Evolutionary conservation across 2,329 filamentous ascomycete genomes (phyloP).

Genomic region (Chaetomium sp.): DNA sequence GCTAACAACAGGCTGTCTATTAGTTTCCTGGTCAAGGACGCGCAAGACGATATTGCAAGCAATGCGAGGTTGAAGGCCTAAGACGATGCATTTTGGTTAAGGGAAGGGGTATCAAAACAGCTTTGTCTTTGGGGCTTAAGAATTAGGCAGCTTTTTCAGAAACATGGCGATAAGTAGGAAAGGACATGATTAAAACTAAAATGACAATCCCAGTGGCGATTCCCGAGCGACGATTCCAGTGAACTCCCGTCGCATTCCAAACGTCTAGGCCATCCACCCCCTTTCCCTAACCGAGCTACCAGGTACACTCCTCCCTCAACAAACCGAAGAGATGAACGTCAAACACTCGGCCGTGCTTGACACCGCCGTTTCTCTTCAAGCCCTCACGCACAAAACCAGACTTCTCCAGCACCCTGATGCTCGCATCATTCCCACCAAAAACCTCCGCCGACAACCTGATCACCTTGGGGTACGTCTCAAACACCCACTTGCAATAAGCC

Average conservation of each 20-base stretch:
- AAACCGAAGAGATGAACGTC: constrained; percentile 36
- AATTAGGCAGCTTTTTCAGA: too few species aligned
- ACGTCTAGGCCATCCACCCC: background rate
- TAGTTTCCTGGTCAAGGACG: constrained; percentile 87
- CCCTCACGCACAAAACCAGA: constrained; percentile 41
- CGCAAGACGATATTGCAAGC: constrained; percentile 71
- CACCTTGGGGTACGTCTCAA: constrained; percentile 35
- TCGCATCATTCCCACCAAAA: constrained; percentile 36
- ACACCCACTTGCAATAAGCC: constrained; percentile 39
- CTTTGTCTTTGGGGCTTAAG: too few species aligned
- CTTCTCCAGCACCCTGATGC: constrained; percentile 37
- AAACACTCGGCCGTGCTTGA: constrained; percentile 36
- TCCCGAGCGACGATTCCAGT: too few species aligned
- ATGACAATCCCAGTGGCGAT: too few species aligned
- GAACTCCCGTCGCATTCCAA: background rate
- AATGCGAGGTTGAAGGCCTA: constrained; percentile 60
- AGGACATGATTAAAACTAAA: too few species aligned
- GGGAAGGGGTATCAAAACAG: background rate
- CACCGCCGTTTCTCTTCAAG: constrained; percentile 32
- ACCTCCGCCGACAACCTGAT: constrained; percentile 37
- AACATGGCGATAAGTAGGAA: too few species aligned
- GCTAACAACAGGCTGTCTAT: constrained; percentile 45
- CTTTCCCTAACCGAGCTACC: background rate
- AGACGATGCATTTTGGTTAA: background rate
- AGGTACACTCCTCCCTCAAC: constrained; percentile 19